Evolutionary conservation across 331 rosid genomes (phyloP), one percentile per base, ranked within the genome.

Genomic region (Erythrophleum ivorense): DNA sequence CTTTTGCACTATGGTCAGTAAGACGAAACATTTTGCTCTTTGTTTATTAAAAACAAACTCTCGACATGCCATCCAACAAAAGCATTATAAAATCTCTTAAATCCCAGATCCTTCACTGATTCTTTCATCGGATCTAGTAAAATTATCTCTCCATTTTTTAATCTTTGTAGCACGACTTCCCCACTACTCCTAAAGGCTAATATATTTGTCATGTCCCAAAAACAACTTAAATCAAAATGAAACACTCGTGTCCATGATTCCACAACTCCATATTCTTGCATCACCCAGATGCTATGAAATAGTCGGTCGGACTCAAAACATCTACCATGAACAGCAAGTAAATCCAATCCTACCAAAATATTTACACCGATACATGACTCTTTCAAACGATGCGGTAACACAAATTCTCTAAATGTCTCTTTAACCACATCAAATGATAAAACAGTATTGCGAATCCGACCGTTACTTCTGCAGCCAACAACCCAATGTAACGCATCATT

Each of bases 401-500:
- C 13, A n/a, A 65, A 6, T 57, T 73, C 34, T 10, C 57, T 4
- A 40, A 83, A 73, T 10, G 6, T 38, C 71, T 78, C 86, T 9
- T 40, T 36, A 12, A 7, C 31, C 45, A 83, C 31, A 45, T 78
- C 70, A 72, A 71, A 78, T 13, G 33, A 3, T 16, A 78, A 41
- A 19, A 83, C 14, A 54, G 24, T 34, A 33, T 66, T 3, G 13
- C 5, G 16, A 29, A 12, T 24, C 29, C 29, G 7, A 31, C 15
- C 41, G 1, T 60, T 21, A 9, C 3, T 45, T 31, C 0, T 0
- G 6, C 0, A 0, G 29, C 29, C 2, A 14, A 34, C 73, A 15
- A 21, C 18, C 78, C 82, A 77, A 19, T 83, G 86, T 3, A 71
- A 11, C 3, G 50, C 67, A 45, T 78, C 86, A 62, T 83, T 71